Base-by-base conservation (phyloP, 257 asterid species). In the Petrea volubilis region DNA sequence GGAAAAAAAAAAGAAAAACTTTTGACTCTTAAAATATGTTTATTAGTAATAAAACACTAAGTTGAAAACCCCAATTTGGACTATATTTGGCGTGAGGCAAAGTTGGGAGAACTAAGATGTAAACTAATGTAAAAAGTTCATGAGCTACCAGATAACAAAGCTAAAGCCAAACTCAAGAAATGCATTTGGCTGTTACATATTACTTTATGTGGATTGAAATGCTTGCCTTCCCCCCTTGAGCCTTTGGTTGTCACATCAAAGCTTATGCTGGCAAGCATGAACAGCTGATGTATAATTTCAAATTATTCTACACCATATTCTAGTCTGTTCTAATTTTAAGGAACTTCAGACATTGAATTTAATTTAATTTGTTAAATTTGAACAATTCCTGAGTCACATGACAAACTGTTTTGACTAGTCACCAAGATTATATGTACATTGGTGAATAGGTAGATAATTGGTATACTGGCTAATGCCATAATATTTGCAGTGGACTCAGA, bases 401-500 rank as follows among this genome's bases (percentile, higher is more conserved):
- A 43, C 8, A 11, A 36, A 14, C 36, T 2, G 38, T n/a, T n/a
- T n/a, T n/a, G n/a, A n/a, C n/a, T n/a, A n/a, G n/a, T n/a, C n/a
- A n/a, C n/a, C n/a, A n/a, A n/a, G n/a, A n/a, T n/a, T n/a, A n/a
- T n/a, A n/a, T n/a, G n/a, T n/a, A n/a, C n/a, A 33, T 4, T 5
- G 38, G 5, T 8, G 38, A n/a, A 2, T 12, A 38, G 14, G 4
- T 55, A 18, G 25, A 20, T 38, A 15, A 29, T 33, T 73, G 50
- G 38, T 55, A 33, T 7, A 10, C 57, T 69, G 64, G 58, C 43
- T 20, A 46, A 21, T 51, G 68, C 25, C 53, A 71, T 58, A 6
- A 21, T n/a, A 11, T 28, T n/a, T 51, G 50, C 56, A 5, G 8
- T 51, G 21, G 67, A 60, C 70, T 72, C 28, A 46, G 21, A n/a